phyloP scores from a whole-genome alignment of 2,329 filamentous ascomycete genomes.

The Ceratocystiopsis minuta region DNA sequence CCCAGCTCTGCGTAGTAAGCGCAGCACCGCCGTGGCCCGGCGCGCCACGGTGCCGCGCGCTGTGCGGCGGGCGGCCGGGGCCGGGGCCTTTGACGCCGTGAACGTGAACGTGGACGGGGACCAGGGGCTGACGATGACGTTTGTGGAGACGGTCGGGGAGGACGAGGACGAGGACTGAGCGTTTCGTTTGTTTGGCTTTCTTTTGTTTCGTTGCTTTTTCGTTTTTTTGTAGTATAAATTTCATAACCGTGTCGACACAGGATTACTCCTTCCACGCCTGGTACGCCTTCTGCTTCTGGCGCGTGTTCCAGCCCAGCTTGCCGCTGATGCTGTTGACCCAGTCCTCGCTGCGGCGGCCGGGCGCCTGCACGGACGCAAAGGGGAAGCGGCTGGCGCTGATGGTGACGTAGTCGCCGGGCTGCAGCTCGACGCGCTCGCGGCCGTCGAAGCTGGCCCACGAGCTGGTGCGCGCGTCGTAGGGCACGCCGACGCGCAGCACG shows the following conservation, averaged over 20 bases:
- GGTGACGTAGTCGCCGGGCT: slow-evolving; percentile 67
- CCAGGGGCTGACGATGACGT: slow-evolving; percentile 28
- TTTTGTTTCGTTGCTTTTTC: slow-evolving; percentile 1
- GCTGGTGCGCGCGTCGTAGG: slow-evolving; percentile 73
- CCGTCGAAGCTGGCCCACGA: slow-evolving; percentile 99
- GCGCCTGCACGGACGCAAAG: slow-evolving; percentile 58
- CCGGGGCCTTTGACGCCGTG: slow-evolving; percentile 19
- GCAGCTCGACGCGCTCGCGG: slow-evolving; percentile 64
- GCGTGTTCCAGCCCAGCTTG: slow-evolving; percentile 66
- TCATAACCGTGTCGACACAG: too few relatives aligned
- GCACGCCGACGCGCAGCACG: slow-evolving; percentile 81
- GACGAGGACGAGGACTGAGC: slow-evolving; percentile 1
- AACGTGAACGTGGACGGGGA: slow-evolving; percentile 26
- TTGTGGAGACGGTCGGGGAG: slow-evolving; percentile 22
- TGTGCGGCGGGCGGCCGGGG: too few relatives aligned
- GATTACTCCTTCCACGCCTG: slow-evolving; percentile 25
- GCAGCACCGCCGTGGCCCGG: slow-evolving; percentile 1
- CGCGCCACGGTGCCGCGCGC: neutral
- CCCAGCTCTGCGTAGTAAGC: slow-evolving; percentile 13
- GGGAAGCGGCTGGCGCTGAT: slow-evolving; percentile 61
- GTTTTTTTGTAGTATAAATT: neutral
- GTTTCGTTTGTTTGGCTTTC: neutral
- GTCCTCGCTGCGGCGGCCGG: slow-evolving; percentile 53
- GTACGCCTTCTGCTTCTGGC: slow-evolving; percentile 54
- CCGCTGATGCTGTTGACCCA: slow-evolving; percentile 69